These are phyloP conservation scores for Schizosaccharomyces versatilis DNA, from an alignment of 1,139 yeast species.

Conservation along the genomic window DNA sequence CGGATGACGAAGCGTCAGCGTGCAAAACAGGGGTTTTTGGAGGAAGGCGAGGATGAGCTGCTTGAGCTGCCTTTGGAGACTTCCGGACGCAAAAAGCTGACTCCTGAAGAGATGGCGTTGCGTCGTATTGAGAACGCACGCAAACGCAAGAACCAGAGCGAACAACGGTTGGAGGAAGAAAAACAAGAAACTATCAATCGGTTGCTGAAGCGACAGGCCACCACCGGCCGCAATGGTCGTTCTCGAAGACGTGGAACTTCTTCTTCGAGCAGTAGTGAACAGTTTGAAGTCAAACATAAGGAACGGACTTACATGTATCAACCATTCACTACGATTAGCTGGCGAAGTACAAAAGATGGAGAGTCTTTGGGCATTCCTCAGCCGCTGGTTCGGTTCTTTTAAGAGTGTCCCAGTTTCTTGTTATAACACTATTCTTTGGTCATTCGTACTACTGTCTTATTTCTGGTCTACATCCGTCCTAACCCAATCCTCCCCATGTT, in stretches of 20 bases:
- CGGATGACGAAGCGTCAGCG: constrained; percentile 24
- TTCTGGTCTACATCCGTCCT: too few relatives aligned
- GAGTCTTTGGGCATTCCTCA: neutral
- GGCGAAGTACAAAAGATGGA: neutral
- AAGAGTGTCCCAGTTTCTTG: neutral
- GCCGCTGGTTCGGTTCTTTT: neutral
- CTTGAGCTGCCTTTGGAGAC: constrained; percentile 18
- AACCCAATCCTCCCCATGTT: too few relatives aligned
- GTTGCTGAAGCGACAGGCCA: constrained; percentile 18
- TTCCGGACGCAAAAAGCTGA: constrained; percentile 28
- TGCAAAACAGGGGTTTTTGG: constrained; percentile 18
- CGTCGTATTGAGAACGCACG: constrained; percentile 77
- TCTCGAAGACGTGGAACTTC: neutral
- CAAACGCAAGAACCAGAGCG: constrained; percentile 65
- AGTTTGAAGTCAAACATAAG: neutral
- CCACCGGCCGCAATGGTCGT: constrained; percentile 1
- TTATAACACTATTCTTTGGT: too few relatives aligned
- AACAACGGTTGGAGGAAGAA: constrained; percentile 71
- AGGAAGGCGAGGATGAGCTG: constrained; percentile 13
- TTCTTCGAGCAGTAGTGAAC: neutral
- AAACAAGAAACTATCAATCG: constrained; percentile 22
- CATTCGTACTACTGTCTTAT: too few relatives aligned
- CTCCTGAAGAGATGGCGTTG: constrained; percentile 67
- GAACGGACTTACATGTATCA: neutral
- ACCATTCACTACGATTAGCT: neutral